These are phyloP conservation scores for Kluyveromyces nonfermentans DNA, from an alignment of 805 yeast species.

Conservation along the genomic window DNA sequence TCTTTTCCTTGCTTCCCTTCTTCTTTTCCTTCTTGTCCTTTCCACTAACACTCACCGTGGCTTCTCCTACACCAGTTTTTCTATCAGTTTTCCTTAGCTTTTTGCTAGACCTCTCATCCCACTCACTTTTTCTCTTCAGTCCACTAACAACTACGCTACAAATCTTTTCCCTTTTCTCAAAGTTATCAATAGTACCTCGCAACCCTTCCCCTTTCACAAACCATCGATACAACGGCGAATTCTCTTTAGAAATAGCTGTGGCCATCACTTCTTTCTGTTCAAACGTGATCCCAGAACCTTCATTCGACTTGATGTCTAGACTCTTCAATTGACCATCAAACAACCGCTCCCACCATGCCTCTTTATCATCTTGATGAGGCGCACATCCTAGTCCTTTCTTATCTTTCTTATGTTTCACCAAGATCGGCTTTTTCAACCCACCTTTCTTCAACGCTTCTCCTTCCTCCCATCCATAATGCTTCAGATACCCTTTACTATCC, in stretches of 20 bases:
- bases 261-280: slow-evolving; percentile 42
- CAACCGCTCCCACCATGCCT: slow-evolving; percentile 94
- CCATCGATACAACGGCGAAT: slow-evolving; percentile 72
- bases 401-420: slow-evolving; percentile 86
- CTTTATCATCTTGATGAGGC: slow-evolving; percentile 54
- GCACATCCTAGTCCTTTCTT: slow-evolving; percentile 84
- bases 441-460: slow-evolving; percentile 80
- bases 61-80: slow-evolving; percentile 10
- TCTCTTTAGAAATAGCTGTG: slow-evolving; percentile 38
- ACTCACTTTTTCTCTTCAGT: slow-evolving; percentile 5
- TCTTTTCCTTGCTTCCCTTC: slow-evolving; percentile 9
- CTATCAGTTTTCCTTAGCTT: slow-evolving; percentile 8
- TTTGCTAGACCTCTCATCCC: slow-evolving; percentile 5
- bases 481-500: slow-evolving; percentile 68
- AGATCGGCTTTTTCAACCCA: slow-evolving; percentile 73
- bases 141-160: slow-evolving; percentile 8
- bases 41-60: slow-evolving; percentile 11
- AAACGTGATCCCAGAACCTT: slow-evolving; percentile 38
- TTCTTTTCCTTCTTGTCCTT: slow-evolving; percentile 9
- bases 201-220: slow-evolving; percentile 84
- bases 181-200: slow-evolving; percentile 57
- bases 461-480: slow-evolving; percentile 82
- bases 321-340: slow-evolving; percentile 88
- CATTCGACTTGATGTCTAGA: slow-evolving; percentile 43
- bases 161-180: slow-evolving; percentile 13